Conservation (phyloP, 805 yeast species). For the Nakazawaea wyomingensis region DNA sequence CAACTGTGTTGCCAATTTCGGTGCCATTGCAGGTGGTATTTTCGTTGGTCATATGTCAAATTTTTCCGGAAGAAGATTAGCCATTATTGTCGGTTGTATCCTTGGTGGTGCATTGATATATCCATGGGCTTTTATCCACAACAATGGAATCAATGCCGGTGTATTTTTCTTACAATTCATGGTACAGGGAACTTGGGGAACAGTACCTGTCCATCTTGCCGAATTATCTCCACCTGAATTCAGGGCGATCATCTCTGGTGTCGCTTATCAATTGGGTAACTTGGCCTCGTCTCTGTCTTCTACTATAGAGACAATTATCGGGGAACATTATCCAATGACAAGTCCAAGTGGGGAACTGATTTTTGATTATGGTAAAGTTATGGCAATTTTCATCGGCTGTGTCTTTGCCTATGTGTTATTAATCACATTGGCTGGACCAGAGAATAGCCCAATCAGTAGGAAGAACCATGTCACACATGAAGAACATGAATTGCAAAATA, state of each 20-base stretch:
- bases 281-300: slow-evolving; percentile 62
- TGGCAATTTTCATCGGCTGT: slow-evolving; percentile 64
- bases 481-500: not conserved
- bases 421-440: slow-evolving; percentile 57
- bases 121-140: slow-evolving; percentile 54
- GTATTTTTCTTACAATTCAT: slow-evolving; percentile 57
- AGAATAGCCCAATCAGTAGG: slow-evolving; percentile 35
- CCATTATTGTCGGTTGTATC: slow-evolving; percentile 46
- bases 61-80: slow-evolving; percentile 49
- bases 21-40: slow-evolving; percentile 55
- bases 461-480: not conserved
- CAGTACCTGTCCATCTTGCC: slow-evolving; percentile 54
- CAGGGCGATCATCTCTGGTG: slow-evolving; percentile 59
- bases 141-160: slow-evolving; percentile 48
- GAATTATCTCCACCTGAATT: slow-evolving; percentile 60
- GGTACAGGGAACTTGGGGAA: slow-evolving; percentile 71
- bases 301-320: slow-evolving; percentile 63
- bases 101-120: slow-evolving; percentile 57
- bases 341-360: slow-evolving; percentile 20
- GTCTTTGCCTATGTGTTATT: slow-evolving; percentile 50
- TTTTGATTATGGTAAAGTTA: slow-evolving; percentile 52
- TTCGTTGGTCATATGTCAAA: slow-evolving; percentile 51
- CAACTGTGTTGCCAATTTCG: slow-evolving; percentile 52
- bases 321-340: slow-evolving; percentile 44
- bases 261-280: slow-evolving; percentile 65